These are phyloP conservation scores for Aspergillus tubingensis DNA, from an alignment of 2,329 filamentous ascomycete genomes.

Conservation along the genomic window DNA sequence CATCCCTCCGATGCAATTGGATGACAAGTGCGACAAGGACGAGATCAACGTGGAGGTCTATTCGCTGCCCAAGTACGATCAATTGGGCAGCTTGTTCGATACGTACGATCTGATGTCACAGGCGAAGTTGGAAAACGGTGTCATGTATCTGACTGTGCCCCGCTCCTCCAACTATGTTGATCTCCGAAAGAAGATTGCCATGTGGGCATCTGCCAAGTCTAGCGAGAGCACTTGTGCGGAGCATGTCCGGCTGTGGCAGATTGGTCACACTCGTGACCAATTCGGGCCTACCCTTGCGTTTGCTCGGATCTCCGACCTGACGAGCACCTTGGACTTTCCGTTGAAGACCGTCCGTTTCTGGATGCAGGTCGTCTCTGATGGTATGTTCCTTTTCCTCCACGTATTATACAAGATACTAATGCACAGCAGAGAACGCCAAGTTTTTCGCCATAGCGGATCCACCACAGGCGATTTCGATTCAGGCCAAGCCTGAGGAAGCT, in stretches of 20 bases:
- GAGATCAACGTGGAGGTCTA: slow-evolving; percentile 45
- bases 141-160: slow-evolving; percentile 41
- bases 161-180: slow-evolving; percentile 37
- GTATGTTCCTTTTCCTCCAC: slow-evolving; percentile 19
- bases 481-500: slow-evolving; percentile 35
- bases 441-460: slow-evolving; percentile 41
- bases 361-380: slow-evolving; percentile 42
- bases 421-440: slow-evolving; percentile 33
- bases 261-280: slow-evolving; percentile 37
- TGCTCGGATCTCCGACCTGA: slow-evolving; percentile 36
- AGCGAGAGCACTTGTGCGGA: slow-evolving; percentile 30
- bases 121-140: slow-evolving; percentile 35
- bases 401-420: slow-evolving; percentile 6
- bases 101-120: slow-evolving; percentile 47
- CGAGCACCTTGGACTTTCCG: slow-evolving; percentile 30
- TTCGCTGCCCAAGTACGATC: slow-evolving; percentile 36
- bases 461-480: slow-evolving; percentile 19
- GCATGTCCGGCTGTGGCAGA: slow-evolving; percentile 44
- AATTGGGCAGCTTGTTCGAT: slow-evolving; percentile 44
- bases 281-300: slow-evolving; percentile 39
- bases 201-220: slow-evolving; percentile 30
- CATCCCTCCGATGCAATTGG: slow-evolving; percentile 18
- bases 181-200: slow-evolving; percentile 40
- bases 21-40: slow-evolving; percentile 15
- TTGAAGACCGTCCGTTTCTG: slow-evolving; percentile 38